Base-by-base conservation (phyloP, 2,329 filamentous ascomycete genomes). In the Magnaporthiopsis incrustans region DNA sequence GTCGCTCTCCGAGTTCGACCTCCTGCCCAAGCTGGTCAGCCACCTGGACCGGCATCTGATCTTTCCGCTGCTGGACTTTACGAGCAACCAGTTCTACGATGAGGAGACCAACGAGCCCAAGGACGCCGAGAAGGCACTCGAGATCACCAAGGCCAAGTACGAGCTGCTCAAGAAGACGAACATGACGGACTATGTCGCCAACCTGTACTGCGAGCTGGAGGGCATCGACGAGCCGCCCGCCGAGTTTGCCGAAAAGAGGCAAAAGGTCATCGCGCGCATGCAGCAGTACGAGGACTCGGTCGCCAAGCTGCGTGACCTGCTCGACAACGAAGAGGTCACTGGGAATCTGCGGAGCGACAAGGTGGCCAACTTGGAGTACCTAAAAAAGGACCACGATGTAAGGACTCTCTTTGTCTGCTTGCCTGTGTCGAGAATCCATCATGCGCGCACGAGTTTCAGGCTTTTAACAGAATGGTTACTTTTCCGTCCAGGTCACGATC, bases 131-230 rank as follows among this genome's bases (percentile, higher is more conserved):
- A 78, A 83, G 77, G 78, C 85, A 64, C 82, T 82, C 72, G 88
- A 93, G 76, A 88, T 96, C 71, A 89, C 89, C 68, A 86, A 90
- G 75, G 88, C 92, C 71, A 97, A 97, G 79, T 97, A 94, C 77
- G 89, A 94, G 79, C 87, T 99, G 65, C 87, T 99, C 70, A 94
- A 96, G 81, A 89, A 92, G 77, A 98, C 95, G 73, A 97, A 98
- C 83, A 99, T 99, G 95, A 95, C 90, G 73, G 95, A 99, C 79
- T 99, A 96, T 76, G 91, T 98, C 64, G 93, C 93, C 73, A 90
- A 89, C 73, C 82, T 99, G 70, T 92, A 96, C 83, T 90, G 90
- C 76, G 90, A 97, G 73, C 86, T 99, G 69, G 87, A 98, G 81
- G 84, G 88, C 71, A 85, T 92, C 68, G 83, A 89, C 66, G 85